phyloP scores from a whole-genome alignment of 2,329 filamentous ascomycete species.

The Phaeoacremonium minimum region DNA sequence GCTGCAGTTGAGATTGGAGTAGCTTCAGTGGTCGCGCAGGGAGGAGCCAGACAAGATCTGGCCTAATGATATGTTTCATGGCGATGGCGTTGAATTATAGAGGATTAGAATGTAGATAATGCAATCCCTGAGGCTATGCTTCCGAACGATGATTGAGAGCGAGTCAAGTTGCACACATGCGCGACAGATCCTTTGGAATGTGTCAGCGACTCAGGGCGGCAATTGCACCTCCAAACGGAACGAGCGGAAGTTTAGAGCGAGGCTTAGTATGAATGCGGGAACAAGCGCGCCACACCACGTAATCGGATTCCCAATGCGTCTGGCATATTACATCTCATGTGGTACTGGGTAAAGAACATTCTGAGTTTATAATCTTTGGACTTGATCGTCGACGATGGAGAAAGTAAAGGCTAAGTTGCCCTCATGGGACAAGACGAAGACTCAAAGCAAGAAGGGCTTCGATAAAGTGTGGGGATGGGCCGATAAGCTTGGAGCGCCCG shows the following conservation, averaged over 20 bases:
- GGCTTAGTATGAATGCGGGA: background rate
- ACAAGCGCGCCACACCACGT: background rate
- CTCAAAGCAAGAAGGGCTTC: slow-evolving; percentile 60
- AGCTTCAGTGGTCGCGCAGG: too few relatives aligned
- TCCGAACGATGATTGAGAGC: too few relatives aligned
- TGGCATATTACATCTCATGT: too few relatives aligned
- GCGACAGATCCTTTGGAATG: background rate
- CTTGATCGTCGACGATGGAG: slow-evolving; percentile 24
- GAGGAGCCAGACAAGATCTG: too few relatives aligned
- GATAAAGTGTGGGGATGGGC: slow-evolving; percentile 67
- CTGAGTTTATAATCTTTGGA: background rate
- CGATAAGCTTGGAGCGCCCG: slow-evolving; percentile 58
- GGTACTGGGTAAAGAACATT: background rate
- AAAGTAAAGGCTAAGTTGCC: slow-evolving; percentile 26
- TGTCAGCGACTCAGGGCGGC: too few relatives aligned
- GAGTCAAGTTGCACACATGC: too few relatives aligned
- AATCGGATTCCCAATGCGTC: background rate
- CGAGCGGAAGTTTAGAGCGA: background rate
- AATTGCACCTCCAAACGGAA: background rate
- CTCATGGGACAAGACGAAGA: slow-evolving; percentile 52
- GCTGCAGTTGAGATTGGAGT: background rate
- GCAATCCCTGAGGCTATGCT: too few relatives aligned
- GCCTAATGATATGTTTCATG: too few relatives aligned
- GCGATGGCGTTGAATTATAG: too few relatives aligned
- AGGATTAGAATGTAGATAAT: too few relatives aligned